phyloP scores from a whole-genome alignment of 177 flowering plant species.

The Vitis hybrid region DNA sequence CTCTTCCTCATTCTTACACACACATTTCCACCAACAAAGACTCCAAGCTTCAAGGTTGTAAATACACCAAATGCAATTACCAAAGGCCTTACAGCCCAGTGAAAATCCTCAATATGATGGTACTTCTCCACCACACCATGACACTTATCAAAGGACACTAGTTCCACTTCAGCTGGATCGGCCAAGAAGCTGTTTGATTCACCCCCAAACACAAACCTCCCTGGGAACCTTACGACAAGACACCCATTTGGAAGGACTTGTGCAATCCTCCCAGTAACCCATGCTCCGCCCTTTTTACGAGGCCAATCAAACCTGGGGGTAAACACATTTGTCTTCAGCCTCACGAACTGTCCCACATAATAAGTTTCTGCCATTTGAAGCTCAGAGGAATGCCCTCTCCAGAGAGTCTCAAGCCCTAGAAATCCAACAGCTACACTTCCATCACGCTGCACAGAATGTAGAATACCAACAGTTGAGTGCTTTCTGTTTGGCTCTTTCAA shows the following conservation, averaged over 20 bases:
- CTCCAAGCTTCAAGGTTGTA: slow-evolving; percentile 70
- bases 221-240: slow-evolving; percentile 74
- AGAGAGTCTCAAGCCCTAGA: slow-evolving; percentile 71
- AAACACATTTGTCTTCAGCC: slow-evolving; percentile 53
- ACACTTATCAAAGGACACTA: slow-evolving; percentile 57
- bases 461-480: slow-evolving; percentile 80
- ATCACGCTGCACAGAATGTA: slow-evolving; percentile 73
- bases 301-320: slow-evolving; percentile 90
- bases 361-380: slow-evolving; percentile 81
- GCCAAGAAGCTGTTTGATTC: slow-evolving; percentile 46
- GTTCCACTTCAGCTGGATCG: slow-evolving; percentile 90
- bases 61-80: slow-evolving; percentile 70
- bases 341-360: slow-evolving; percentile 78
- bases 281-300: slow-evolving; percentile 49
- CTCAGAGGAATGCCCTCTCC: slow-evolving; percentile 72
- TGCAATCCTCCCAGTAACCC: slow-evolving; percentile 72
- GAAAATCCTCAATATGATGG: slow-evolving; percentile 90
- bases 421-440: slow-evolving; percentile 69
- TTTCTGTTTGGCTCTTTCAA: slow-evolving; percentile 61
- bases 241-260: slow-evolving; percentile 70
- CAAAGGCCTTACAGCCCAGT: slow-evolving; percentile 89
- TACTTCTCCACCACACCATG: slow-evolving; percentile 66
- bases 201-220: slow-evolving; percentile 47
- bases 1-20: slow-evolving; percentile 38
- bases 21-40: slow-evolving; percentile 52